phyloP scores from a whole-genome alignment of 106 monocot genomes.

The Chionographis japonica region DNA sequence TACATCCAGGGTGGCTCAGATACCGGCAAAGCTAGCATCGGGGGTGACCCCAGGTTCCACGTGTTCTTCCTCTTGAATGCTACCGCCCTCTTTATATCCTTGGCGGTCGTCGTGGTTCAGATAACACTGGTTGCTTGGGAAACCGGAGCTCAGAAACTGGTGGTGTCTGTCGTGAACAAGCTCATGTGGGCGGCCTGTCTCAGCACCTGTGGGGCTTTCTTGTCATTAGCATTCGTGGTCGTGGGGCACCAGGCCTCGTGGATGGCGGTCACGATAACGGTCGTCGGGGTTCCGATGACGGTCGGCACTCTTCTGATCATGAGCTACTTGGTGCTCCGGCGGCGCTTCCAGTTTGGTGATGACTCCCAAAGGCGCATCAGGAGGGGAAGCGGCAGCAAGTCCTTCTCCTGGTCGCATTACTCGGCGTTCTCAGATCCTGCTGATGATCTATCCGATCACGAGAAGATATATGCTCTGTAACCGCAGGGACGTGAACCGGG shows the following conservation, averaged over 20 bases:
- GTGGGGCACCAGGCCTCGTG: conserved; percentile 58
- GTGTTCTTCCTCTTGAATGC: conserved; percentile 85
- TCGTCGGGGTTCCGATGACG: conserved; percentile 78
- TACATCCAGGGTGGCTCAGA: conserved; percentile 32
- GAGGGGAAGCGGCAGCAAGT: conserved; percentile 74
- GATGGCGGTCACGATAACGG: conserved; percentile 78
- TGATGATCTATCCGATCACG: conserved; percentile 69
- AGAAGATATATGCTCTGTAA: conserved; percentile 80
- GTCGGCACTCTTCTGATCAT: conserved; percentile 63
- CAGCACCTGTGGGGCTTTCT: conserved; percentile 77
- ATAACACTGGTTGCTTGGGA: conserved; percentile 98
- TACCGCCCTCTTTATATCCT: conserved; percentile 78
- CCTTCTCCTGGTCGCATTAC: conserved; percentile 78
- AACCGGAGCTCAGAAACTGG: conserved; percentile 77
- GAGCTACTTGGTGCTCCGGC: conserved; percentile 63
- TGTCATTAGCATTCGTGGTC: conserved; percentile 79
- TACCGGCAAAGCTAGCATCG: conserved; percentile 57
- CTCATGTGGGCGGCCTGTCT: conserved; percentile 93
- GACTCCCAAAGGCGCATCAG: conserved; percentile 78
- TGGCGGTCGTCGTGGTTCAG: conserved; percentile 92
- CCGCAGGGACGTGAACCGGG: not conserved
- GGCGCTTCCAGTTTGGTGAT: conserved; percentile 61
- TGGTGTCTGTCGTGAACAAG: conserved; percentile 86
- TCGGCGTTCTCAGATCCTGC: conserved; percentile 53
- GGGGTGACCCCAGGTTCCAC: conserved; percentile 36